These are phyloP conservation scores for Pythium sp. DNA, from an alignment of 352 stramenopile species.

Conservation along the genomic window DNA sequence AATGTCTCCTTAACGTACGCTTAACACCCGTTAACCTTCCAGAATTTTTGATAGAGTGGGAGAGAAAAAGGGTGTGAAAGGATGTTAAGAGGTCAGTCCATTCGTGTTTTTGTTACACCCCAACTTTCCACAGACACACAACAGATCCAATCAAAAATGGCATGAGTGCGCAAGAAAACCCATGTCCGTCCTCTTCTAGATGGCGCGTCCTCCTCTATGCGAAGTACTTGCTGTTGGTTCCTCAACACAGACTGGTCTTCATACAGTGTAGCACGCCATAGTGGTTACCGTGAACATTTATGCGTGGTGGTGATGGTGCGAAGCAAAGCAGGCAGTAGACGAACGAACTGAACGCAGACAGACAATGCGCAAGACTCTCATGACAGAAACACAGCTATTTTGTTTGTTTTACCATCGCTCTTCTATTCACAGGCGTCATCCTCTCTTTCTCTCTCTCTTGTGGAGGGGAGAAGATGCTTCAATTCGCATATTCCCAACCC, in stretches of 20 bases:
- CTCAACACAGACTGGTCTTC: neutral
- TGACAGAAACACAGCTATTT: constrained; percentile 12
- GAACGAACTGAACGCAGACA: neutral
- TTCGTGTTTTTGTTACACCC: constrained; percentile 6
- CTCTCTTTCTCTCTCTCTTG: neutral
- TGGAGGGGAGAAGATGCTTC: neutral
- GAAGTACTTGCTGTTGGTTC: neutral
- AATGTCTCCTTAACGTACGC: neutral
- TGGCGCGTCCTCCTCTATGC: neutral
- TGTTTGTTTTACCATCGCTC: constrained; percentile 2
- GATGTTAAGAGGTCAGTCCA: neutral
- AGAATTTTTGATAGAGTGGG: neutral
- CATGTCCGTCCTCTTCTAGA: neutral
- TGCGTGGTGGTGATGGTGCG: neutral
- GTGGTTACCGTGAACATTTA: neutral
- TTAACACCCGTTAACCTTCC: neutral
- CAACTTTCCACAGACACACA: neutral
- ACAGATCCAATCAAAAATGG: constrained; percentile 1
- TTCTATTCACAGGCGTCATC: constrained; percentile 5
- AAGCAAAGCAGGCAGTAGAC: neutral
- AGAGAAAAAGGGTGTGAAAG: neutral
- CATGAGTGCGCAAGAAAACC: neutral
- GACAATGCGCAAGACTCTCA: neutral
- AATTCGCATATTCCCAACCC: constrained; percentile 3
- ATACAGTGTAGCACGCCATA: neutral